Evolutionary conservation across 2,329 filamentous ascomycete species (phyloP), one percentile per base, ranked within the genome.

Genomic region (Penicillium glabrum): DNA sequence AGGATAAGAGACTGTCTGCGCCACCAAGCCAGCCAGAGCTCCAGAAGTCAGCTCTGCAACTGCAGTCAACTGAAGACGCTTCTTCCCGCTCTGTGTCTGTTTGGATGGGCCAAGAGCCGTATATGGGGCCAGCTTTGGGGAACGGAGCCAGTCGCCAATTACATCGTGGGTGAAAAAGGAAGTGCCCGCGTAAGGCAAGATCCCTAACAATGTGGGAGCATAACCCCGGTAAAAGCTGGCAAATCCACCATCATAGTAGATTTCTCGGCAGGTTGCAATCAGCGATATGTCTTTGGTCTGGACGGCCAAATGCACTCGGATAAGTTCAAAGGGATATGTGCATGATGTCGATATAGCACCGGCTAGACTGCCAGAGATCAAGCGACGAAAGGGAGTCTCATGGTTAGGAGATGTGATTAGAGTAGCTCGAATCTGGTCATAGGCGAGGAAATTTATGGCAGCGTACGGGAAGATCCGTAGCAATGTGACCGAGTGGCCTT

Each of bases 381-480:
- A 66, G 13, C 95, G 85, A 49, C 95, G 86, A 26, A 89, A 74
- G 1, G 89, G 84, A 0, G 93, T 98, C 73, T 99, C 95, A 55
- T 96, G 83, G 5, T 87, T 79, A 51, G 81, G 84, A 37, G 77
- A 80, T 1, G 84, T 84, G 59, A 99, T 98, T 26, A 98, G 70
- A 14, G 87, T 69, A 11, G 89, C 86, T 58, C 95, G 90, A 62
- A 97, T 91, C 75, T 99, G 95, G 75, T 99, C 95, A 79, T 99
- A 99, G 46, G 93, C 93, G 41, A 99, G 84, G 71, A 99, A 99
- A 71, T 99, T 99, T 76, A 98, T 96, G 46, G 90, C 93, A 16
- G 93, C 95, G 74, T 99, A 99, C 6, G 95, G 95, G 68, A 98
- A 99, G 61, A 99, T 96, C 61, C 95, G 88, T 51, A 98, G 82